These are phyloP conservation scores for Colletotrichum camelliae DNA, from an alignment of 2,329 filamentous ascomycete species.

Conservation along the genomic window DNA sequence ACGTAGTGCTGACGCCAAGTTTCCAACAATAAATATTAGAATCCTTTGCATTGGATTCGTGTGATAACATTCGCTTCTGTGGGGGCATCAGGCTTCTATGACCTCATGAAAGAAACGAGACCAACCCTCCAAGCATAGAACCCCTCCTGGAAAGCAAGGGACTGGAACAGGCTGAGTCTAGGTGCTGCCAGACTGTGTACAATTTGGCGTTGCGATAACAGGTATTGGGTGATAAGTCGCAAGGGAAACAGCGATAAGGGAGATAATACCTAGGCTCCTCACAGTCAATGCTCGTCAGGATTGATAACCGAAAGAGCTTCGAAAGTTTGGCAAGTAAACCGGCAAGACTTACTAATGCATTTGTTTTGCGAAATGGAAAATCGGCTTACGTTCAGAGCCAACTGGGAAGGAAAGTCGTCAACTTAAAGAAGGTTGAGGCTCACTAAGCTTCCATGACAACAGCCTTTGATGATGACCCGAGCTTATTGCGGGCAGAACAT, in stretches of 20 bases:
- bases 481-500: background rate
- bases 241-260: background rate
- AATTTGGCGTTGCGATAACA: background rate
- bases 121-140: background rate
- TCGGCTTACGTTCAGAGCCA: background rate
- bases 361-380: background rate
- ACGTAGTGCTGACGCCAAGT: background rate
- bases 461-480: background rate
- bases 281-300: background rate
- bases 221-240: background rate
- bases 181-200: background rate
- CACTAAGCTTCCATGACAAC: background rate
- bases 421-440: background rate
- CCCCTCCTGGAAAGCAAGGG: background rate
- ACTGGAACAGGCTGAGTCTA: background rate
- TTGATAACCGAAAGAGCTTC: background rate
- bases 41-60: background rate
- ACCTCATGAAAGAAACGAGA: background rate
- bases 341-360: background rate
- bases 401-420: background rate
- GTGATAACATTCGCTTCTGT: background rate
- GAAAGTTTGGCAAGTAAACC: rapidly evolving
- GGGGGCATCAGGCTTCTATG: background rate
- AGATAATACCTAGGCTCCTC: background rate
- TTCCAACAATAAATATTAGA: background rate